These are phyloP conservation scores for Excoecaria cochinchinensis DNA, from an alignment of 345 rosid genomes.

Conservation along the genomic window DNA sequence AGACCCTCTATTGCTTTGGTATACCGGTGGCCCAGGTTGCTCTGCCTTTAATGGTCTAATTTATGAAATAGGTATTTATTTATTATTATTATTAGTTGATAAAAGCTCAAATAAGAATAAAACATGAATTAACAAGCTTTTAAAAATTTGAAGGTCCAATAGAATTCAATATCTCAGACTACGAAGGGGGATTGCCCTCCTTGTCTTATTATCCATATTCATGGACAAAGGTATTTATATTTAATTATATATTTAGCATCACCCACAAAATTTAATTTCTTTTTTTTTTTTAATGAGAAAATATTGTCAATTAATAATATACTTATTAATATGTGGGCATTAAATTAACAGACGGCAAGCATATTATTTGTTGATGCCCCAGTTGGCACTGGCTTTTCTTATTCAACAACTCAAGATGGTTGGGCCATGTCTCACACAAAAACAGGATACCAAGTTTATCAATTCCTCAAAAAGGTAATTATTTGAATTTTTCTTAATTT, in stretches of 20 bases:
- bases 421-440: constrained; percentile 19
- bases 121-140: background rate
- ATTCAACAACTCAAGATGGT: constrained; percentile 16
- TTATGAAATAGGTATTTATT: constrained; percentile 1
- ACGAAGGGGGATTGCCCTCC: constrained; percentile 26
- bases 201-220: constrained; percentile 26
- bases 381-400: constrained; percentile 41
- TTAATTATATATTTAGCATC: too few species aligned
- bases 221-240: constrained; percentile 34
- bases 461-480: constrained; percentile 33
- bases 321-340: background rate
- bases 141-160: constrained; percentile 37
- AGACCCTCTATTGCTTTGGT: constrained; percentile 45
- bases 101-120: too few species aligned
- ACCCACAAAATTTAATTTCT: too few species aligned
- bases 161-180: constrained; percentile 19
- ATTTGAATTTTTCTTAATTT: too few species aligned
- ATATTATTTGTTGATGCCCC: constrained; percentile 42
- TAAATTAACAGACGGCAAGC: constrained; percentile 36
- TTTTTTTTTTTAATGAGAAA: background rate
- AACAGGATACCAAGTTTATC: constrained; percentile 21
- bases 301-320: background rate
- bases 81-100: too few species aligned
- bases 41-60: constrained; percentile 34
- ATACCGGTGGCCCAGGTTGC: constrained; percentile 47